Conservation (phyloP, 148 eudicot species). For the Vaccinium corymbosum region DNA sequence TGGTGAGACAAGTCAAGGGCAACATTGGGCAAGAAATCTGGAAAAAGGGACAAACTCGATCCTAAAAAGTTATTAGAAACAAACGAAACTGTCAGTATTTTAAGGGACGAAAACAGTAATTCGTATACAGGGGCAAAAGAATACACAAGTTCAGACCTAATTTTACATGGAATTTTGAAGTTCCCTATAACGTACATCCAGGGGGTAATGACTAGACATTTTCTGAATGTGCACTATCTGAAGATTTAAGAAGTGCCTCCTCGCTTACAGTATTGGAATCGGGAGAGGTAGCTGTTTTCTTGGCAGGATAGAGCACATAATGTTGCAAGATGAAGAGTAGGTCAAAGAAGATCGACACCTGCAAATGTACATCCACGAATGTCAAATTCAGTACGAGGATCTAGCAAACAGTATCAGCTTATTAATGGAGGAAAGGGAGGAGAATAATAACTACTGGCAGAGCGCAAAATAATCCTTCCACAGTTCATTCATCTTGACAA, state of each 20-base stretch:
- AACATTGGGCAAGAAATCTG: too few relatives aligned
- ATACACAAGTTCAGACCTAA: not conserved
- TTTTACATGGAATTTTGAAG: not conserved
- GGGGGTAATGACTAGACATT: conserved; percentile 24
- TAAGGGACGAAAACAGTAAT: too few relatives aligned
- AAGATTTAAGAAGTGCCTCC: conserved; percentile 43
- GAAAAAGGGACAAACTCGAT: too few relatives aligned
- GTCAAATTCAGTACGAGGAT: not conserved
- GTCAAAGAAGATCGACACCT: conserved; percentile 84
- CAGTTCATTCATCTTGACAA: not conserved
- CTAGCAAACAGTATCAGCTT: not conserved
- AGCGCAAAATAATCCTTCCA: not conserved
- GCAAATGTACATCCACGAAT: conserved; percentile 17
- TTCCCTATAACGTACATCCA: not conserved
- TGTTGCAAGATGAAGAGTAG: conserved; percentile 73
- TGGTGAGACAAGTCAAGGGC: too few relatives aligned
- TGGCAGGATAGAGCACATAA: conserved; percentile 62
- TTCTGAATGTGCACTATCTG: conserved; percentile 28
- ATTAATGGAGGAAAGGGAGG: not conserved
- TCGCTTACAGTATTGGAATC: conserved; percentile 29
- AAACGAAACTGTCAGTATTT: too few relatives aligned
- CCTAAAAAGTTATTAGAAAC: too few relatives aligned
- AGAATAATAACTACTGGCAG: not conserved
- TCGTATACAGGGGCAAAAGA: too few relatives aligned
- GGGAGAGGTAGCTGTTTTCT: conserved; percentile 25